Conservation (phyloP, 2,329 filamentous ascomycete genomes). For the Penicillium sp. region DNA sequence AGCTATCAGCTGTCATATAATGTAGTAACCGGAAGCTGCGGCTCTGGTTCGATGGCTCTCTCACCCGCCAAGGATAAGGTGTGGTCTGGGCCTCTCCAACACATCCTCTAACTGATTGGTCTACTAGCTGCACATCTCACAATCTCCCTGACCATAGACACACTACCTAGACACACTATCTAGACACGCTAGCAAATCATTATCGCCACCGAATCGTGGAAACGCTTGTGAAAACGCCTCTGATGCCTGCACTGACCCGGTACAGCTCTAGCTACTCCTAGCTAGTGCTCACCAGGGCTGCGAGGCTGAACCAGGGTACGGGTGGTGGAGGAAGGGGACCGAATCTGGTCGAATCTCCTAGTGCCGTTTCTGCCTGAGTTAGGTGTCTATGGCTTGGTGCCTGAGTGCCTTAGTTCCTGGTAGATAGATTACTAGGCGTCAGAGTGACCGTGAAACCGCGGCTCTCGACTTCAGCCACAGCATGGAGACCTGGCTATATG, state of each 20-base stretch:
- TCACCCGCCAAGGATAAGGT: constrained; percentile 19
- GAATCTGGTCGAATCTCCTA: no score
- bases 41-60: constrained; percentile 5
- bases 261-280: background rate
- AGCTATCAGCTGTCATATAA: no score
- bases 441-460: no score
- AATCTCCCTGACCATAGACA: no score
- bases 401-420: no score
- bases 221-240: background rate
- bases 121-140: background rate
- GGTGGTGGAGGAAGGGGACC: no score
- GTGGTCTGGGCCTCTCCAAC: constrained; percentile 19
- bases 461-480: no score
- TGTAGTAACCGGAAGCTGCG: no score
- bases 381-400: no score
- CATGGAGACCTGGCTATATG: no score
- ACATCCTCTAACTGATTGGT: constrained; percentile 1
- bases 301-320: background rate
- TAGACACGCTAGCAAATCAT: background rate
- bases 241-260: background rate
- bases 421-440: no score
- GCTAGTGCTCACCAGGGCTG: background rate
- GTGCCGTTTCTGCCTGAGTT: no score
- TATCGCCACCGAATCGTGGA: background rate
- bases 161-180: background rate